Evolutionary conservation across 1,284 basidiomycete genomes (phyloP).

Genomic region (Apiotrichum domesticum): DNA sequence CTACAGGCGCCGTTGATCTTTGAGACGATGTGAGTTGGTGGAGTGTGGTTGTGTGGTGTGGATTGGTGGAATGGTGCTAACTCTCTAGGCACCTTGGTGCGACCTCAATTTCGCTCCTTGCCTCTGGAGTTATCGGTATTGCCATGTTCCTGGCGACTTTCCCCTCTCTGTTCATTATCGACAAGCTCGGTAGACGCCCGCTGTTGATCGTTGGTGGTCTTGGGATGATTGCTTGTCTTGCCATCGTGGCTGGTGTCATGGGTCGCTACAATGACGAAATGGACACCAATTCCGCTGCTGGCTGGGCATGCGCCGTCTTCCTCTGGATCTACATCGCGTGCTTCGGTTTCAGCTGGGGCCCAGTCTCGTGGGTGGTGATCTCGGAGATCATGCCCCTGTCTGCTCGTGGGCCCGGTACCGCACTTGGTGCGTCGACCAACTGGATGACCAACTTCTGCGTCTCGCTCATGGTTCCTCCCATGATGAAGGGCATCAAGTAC

Average conservation of each 20-base stretch:
- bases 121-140: slow-evolving; percentile 41
- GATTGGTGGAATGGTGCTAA: too few species aligned
- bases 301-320: slow-evolving; percentile 19
- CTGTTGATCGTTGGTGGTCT: slow-evolving; percentile 21
- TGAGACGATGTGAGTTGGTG: neutral
- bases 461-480: slow-evolving; percentile 17
- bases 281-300: slow-evolving; percentile 6
- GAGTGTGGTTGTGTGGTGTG: too few species aligned
- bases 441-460: slow-evolving; percentile 25
- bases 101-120: slow-evolving; percentile 34
- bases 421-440: slow-evolving; percentile 19
- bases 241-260: slow-evolving; percentile 21
- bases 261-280: slow-evolving; percentile 12
- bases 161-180: slow-evolving; percentile 29
- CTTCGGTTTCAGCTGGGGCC: slow-evolving; percentile 19
- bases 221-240: slow-evolving; percentile 22
- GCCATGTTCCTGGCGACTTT: slow-evolving; percentile 36
- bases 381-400: slow-evolving; percentile 21
- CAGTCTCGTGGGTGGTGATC: slow-evolving; percentile 22
- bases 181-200: slow-evolving; percentile 27
- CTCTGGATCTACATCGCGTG: slow-evolving; percentile 22
- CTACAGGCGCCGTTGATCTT: slow-evolving; percentile 19
- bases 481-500: slow-evolving; percentile 16
- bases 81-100: slow-evolving; percentile 23
- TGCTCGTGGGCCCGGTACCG: slow-evolving; percentile 16